A percentile compares a stretch with the other conserved stretches of the same genome.
These are phyloP conservation scores for Blastocystis sp. DNA, from an alignment of 352 stramenopile genomes.

Conservation along the genomic window DNA sequence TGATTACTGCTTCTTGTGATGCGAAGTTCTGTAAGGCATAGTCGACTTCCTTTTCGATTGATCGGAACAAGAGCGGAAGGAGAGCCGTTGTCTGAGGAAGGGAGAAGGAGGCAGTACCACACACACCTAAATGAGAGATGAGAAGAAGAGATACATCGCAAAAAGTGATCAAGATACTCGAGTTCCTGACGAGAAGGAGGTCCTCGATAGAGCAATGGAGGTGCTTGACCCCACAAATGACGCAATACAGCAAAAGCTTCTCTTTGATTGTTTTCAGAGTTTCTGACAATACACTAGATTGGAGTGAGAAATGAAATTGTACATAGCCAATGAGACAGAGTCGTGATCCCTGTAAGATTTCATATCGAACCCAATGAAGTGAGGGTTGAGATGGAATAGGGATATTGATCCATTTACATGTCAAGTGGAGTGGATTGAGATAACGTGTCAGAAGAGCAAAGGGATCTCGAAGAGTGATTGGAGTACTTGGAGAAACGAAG, in stretches of 20 bases:
- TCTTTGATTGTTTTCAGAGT: neutral
- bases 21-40: neutral
- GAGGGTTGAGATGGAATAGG: slow-evolving; percentile 15
- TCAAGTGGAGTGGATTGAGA: slow-evolving; percentile 27
- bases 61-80: slow-evolving; percentile 23
- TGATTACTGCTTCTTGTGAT: neutral
- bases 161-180: neutral
- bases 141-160: neutral
- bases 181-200: slow-evolving; percentile 23
- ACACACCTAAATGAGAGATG: neutral
- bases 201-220: neutral
- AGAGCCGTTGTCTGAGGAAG: neutral
- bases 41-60: neutral
- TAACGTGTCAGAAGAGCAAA: neutral
- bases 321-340: slow-evolving; percentile 45
- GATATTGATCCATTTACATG: slow-evolving; percentile 42
- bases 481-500: slow-evolving; percentile 20
- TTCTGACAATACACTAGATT: slow-evolving; percentile 44
- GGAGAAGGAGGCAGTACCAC: neutral
- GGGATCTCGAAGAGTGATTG: slow-evolving; percentile 11
- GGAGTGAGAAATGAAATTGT: neutral
- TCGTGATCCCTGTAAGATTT: neutral
- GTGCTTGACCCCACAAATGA: slow-evolving; percentile 9
- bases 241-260: slow-evolving; percentile 49
- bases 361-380: slow-evolving; percentile 42